Percentiles rank a stretch among this genome's conserved stretches.
Conservation (phyloP, 2,329 filamentous ascomycete species). For the Aquanectria penicillioides region DNA sequence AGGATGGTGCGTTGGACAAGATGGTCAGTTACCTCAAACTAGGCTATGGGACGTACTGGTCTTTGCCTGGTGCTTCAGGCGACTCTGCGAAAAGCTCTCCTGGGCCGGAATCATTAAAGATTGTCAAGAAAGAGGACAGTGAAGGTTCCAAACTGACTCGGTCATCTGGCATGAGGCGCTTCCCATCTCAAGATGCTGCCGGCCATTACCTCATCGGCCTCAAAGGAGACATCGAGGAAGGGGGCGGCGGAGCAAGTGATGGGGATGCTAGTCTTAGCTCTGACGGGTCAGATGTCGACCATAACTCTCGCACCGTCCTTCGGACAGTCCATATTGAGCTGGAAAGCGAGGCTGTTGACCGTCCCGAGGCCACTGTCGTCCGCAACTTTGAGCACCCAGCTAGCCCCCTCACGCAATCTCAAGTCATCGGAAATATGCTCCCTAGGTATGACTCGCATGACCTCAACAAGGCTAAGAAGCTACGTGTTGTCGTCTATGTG, state of each 20-base stretch:
- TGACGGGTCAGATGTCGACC: constrained; percentile 45
- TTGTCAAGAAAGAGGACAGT: constrained; percentile 24
- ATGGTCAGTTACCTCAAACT: constrained; percentile 73
- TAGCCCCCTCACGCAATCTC: constrained; percentile 45
- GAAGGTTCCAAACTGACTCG: constrained; percentile 22
- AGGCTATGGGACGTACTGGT: constrained; percentile 75
- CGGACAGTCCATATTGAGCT: constrained; percentile 76
- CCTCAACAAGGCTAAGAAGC: constrained; percentile 62
- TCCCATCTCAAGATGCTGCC: constrained; percentile 42
- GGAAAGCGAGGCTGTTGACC: constrained; percentile 52
- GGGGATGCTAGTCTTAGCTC: constrained; percentile 44
- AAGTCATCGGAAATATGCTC: constrained; percentile 47
- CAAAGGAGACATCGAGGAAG: constrained; percentile 69
- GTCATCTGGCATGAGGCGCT: constrained; percentile 26
- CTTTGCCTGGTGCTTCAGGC: constrained; percentile 49
- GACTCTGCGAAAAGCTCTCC: constrained; percentile 28
- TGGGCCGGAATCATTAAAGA: constrained; percentile 16
- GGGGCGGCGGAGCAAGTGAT: constrained; percentile 37
- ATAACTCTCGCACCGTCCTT: constrained; percentile 67
- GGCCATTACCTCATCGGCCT: constrained; percentile 75
- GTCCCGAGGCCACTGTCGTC: constrained; percentile 56
- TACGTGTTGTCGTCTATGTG: constrained; percentile 78
- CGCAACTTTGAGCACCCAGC: constrained; percentile 55
- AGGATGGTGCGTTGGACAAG: constrained; percentile 59
- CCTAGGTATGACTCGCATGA: constrained; percentile 55